Evolutionary conservation across 108 stramenopile genomes (phyloP).

Genomic region (Ochromonas danica): DNA sequence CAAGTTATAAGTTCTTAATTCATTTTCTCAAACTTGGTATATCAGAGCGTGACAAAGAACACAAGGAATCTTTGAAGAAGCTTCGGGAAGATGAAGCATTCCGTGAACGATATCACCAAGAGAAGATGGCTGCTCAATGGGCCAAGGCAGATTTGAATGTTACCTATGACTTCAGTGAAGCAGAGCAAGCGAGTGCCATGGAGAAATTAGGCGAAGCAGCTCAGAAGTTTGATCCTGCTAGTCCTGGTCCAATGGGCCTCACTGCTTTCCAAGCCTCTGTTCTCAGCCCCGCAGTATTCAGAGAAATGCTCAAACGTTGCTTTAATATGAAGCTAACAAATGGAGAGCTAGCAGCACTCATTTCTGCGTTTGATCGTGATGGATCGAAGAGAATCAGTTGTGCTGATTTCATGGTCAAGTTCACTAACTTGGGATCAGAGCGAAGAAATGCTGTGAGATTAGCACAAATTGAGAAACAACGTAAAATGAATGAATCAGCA

Average conservation of each 20-base stretch:
- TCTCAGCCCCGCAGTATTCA: slow-evolving; percentile 12
- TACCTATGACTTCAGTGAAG: neutral
- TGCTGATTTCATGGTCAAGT: slow-evolving; percentile 11
- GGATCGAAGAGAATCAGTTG: slow-evolving; percentile 11
- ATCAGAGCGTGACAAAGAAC: slow-evolving; percentile 11
- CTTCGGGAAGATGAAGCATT: neutral
- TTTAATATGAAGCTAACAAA: slow-evolving; percentile 25
- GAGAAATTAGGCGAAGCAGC: slow-evolving; percentile 20
- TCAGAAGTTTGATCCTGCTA: neutral
- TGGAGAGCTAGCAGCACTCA: slow-evolving; percentile 20
- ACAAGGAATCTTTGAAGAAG: neutral
- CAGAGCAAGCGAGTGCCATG: neutral
- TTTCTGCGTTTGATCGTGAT: neutral
- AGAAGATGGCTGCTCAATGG: slow-evolving; percentile 36
- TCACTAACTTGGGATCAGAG: slow-evolving; percentile 1
- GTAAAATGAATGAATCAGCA: neutral
- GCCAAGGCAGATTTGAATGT: slow-evolving; percentile 7
- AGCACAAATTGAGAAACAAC: slow-evolving; percentile 7
- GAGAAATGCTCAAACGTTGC: slow-evolving; percentile 25
- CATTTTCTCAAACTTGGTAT: slow-evolving; percentile 33
- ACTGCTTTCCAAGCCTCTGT: slow-evolving; percentile 14
- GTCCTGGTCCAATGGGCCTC: slow-evolving; percentile 19
- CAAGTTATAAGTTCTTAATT: slow-evolving; percentile 9
- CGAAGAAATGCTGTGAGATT: neutral
- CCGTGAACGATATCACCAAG: neutral